Percentiles rank a stretch among this genome's conserved stretches.
These are phyloP conservation scores for Chaetomiaceae sp. DNA, from an alignment of 2,329 filamentous ascomycete genomes.

Conservation along the genomic window DNA sequence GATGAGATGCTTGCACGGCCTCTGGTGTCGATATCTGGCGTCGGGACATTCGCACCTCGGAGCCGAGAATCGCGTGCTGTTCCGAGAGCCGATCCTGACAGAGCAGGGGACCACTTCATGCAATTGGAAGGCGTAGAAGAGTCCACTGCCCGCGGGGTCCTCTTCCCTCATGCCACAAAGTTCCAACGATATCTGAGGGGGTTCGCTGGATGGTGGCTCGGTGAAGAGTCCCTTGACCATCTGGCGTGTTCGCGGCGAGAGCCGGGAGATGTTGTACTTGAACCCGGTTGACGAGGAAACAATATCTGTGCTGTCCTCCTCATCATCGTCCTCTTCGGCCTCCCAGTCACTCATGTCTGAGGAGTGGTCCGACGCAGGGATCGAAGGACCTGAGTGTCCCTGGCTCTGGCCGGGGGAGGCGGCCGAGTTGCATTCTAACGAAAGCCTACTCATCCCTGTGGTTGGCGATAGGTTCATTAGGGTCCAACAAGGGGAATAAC, in stretches of 20 bases:
- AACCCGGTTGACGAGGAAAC: constrained; percentile 38
- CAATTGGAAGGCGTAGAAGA: constrained; percentile 53
- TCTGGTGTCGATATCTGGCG: constrained; percentile 17
- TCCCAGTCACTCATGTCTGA: constrained; percentile 25
- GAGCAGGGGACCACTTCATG: constrained; percentile 50
- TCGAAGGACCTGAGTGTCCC: constrained; percentile 19
- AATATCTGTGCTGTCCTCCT: constrained; percentile 24
- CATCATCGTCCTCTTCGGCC: constrained; percentile 30
- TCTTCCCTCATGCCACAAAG: constrained; percentile 39
- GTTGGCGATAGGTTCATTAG: constrained; percentile 33
- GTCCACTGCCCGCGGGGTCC: constrained; percentile 32
- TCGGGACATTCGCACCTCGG: constrained; percentile 45
- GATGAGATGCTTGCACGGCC: constrained; percentile 47
- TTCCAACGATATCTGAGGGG: constrained; percentile 46
- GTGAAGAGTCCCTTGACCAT: constrained; percentile 42
- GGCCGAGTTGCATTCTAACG: constrained; percentile 37
- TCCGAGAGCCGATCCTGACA: constrained; percentile 43
- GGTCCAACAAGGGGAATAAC: constrained; percentile 10
- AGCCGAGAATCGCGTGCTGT: constrained; percentile 34
- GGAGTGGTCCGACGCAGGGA: constrained; percentile 4
- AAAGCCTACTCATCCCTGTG: constrained; percentile 38
- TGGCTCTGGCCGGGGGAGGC: constrained; percentile 31
- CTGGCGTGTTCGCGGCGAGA: constrained; percentile 35
- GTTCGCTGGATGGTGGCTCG: constrained; percentile 30
- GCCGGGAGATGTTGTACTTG: constrained; percentile 37